These are phyloP conservation scores for Phytopythium litorale DNA, from an alignment of 352 stramenopile genomes.

Conservation along the genomic window DNA sequence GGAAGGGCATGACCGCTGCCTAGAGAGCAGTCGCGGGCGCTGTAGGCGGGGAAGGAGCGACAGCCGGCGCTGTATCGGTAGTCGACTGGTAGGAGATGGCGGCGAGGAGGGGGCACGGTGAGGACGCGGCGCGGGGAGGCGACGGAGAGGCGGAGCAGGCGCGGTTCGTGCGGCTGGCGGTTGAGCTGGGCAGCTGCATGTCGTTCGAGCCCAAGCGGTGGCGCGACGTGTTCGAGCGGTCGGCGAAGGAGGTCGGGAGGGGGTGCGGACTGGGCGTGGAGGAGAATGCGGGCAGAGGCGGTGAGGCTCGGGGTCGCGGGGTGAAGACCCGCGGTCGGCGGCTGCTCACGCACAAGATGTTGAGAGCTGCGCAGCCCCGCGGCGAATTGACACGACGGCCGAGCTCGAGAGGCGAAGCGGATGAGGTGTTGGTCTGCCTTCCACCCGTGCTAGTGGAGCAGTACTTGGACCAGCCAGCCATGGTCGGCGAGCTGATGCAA, in stretches of 20 bases:
- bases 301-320: background rate
- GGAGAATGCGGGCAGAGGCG: too few species aligned
- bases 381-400: background rate
- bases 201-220: conserved; percentile 59
- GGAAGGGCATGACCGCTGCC: background rate
- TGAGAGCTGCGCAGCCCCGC: background rate
- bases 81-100: too few species aligned
- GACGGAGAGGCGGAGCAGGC: background rate
- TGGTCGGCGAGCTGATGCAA: conserved; percentile 28
- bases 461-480: conserved; percentile 41
- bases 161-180: conserved; percentile 44
- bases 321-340: background rate
- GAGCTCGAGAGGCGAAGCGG: conserved; percentile 34
- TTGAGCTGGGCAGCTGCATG: conserved; percentile 41
- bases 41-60: background rate
- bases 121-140: background rate
- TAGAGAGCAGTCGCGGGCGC: background rate
- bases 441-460: conserved; percentile 23
- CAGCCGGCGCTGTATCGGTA: too few species aligned
- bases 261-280: background rate
- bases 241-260: conserved; percentile 16
- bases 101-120: background rate
- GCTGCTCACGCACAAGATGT: background rate
- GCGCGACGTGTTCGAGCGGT: conserved; percentile 41
- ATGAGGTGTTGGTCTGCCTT: background rate